Conservation (phyloP, 2,329 filamentous ascomycete genomes). For the Fusarium sp. region DNA sequence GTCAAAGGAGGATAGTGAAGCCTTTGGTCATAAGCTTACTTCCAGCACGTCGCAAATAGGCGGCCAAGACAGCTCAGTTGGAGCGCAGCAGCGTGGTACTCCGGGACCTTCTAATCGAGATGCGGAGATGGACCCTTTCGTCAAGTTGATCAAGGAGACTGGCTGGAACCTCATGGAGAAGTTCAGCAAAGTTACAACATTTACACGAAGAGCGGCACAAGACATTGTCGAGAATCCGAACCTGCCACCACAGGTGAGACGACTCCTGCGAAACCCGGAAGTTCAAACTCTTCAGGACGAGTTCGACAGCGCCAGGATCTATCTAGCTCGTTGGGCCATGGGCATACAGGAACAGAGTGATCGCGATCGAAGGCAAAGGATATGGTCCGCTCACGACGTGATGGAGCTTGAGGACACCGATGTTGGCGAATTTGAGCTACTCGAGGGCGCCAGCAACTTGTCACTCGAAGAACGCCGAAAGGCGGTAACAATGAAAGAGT, state of each 20-base stretch:
- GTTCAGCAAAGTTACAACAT: constrained; percentile 96
- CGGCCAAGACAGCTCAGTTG: constrained; percentile 51
- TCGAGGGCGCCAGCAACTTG: constrained; percentile 82
- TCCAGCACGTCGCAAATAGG: constrained; percentile 47
- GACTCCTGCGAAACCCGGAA: constrained; percentile 89
- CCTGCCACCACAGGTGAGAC: constrained; percentile 86
- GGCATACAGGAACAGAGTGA: constrained; percentile 98
- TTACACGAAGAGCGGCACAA: constrained; percentile 90
- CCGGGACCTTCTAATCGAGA: constrained; percentile 63
- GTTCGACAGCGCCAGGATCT: constrained; percentile 95
- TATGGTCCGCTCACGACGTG: constrained; percentile 94
- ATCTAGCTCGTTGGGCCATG: constrained; percentile 98
- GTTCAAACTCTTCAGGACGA: constrained; percentile 96
- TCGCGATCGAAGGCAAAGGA: constrained; percentile 82
- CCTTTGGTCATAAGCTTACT: constrained; percentile 77
- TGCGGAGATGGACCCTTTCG: constrained; percentile 89
- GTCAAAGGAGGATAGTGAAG: constrained; percentile 82
- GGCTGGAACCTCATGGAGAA: constrained; percentile 97
- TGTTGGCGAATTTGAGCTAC: constrained; percentile 94
- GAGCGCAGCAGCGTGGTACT: constrained; percentile 47
- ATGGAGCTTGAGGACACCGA: constrained; percentile 94
- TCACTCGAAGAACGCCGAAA: constrained; percentile 82
- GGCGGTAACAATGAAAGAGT: constrained; percentile 84
- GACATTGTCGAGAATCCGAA: constrained; percentile 93
- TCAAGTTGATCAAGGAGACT: constrained; percentile 93